These are phyloP conservation scores for Alternaria postmessia DNA, from an alignment of 2,329 filamentous ascomycete genomes.

Conservation along the genomic window DNA sequence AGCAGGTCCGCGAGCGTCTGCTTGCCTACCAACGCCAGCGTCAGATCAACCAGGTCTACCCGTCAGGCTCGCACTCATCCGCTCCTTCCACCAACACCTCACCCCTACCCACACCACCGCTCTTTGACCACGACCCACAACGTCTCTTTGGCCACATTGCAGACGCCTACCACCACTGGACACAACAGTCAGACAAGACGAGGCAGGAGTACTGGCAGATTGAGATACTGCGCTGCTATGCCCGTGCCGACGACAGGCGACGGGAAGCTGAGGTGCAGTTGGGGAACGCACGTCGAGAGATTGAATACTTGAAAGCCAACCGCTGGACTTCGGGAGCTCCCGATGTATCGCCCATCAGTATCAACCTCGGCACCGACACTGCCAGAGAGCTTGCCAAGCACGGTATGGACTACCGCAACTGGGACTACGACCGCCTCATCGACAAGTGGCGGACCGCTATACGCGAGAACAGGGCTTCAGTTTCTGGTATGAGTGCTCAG, in stretches of 20 bases:
- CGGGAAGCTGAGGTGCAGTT: slow-evolving; percentile 50
- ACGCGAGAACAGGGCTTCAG: slow-evolving; percentile 39
- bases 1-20: slow-evolving; percentile 73
- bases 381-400: slow-evolving; percentile 51
- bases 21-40: slow-evolving; percentile 45
- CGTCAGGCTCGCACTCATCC: slow-evolving; percentile 34
- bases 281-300: slow-evolving; percentile 52
- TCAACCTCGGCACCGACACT: slow-evolving; percentile 48
- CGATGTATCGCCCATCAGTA: slow-evolving; percentile 45
- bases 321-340: slow-evolving; percentile 36
- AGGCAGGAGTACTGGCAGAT: slow-evolving; percentile 56
- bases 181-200: slow-evolving; percentile 63
- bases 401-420: slow-evolving; percentile 49
- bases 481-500: slow-evolving; percentile 46
- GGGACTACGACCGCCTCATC: slow-evolving; percentile 52
- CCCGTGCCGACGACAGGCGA: slow-evolving; percentile 51
- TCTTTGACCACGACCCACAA: slow-evolving; percentile 68
- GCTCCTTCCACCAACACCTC: slow-evolving; percentile 42
- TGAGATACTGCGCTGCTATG: slow-evolving; percentile 57
- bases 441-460: slow-evolving; percentile 52
- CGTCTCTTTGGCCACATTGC: slow-evolving; percentile 78
- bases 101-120: slow-evolving; percentile 48
- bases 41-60: slow-evolving; percentile 48
- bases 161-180: slow-evolving; percentile 82
- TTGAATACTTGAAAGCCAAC: slow-evolving; percentile 51